Conservation (phyloP, 1,284 basidiomycete genomes). For the Cryptococcus amylolentus region DNA sequence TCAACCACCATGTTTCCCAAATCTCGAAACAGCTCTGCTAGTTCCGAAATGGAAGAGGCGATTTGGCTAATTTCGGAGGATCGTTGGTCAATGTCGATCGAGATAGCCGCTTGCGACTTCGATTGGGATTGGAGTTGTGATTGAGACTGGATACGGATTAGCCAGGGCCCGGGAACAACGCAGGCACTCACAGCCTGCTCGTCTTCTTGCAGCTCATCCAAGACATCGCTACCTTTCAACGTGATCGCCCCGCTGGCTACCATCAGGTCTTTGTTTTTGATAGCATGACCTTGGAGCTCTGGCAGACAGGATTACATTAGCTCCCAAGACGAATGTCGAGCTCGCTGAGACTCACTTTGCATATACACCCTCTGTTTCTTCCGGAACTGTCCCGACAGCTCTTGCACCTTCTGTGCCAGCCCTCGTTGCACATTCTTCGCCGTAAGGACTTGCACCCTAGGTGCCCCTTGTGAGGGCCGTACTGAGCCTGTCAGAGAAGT, state of each 20-base stretch:
- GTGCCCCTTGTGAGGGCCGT: constrained; percentile 47
- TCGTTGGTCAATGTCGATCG: constrained; percentile 60
- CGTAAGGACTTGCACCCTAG: constrained; percentile 61
- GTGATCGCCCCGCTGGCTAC: constrained; percentile 73
- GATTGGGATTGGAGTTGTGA: constrained; percentile 47
- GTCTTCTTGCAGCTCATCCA: constrained; percentile 80
- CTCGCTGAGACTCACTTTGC: constrained; percentile 68
- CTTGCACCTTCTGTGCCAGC: constrained; percentile 90
- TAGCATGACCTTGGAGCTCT: constrained; percentile 90
- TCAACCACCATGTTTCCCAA: constrained; percentile 90
- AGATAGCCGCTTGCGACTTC: constrained; percentile 51
- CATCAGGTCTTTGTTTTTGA: constrained; percentile 87
- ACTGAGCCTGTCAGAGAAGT: constrained; percentile 64
- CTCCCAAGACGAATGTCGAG: constrained; percentile 18
- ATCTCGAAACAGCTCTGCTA: constrained; percentile 96
- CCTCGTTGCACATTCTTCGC: constrained; percentile 96
- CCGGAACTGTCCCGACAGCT: constrained; percentile 85
- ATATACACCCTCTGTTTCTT: constrained; percentile 98
- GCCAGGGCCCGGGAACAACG: neutral
- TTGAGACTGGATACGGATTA: constrained; percentile 28
- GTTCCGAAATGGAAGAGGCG: constrained; percentile 81
- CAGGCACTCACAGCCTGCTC: constrained; percentile 59
- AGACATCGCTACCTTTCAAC: constrained; percentile 71
- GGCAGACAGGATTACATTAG: constrained; percentile 3
- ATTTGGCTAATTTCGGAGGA: constrained; percentile 83